Percentiles rank a stretch among this genome's conserved stretches.
phyloP scores from a whole-genome alignment of 2,329 filamentous ascomycete species.

The Pseudocercospora crystallina region DNA sequence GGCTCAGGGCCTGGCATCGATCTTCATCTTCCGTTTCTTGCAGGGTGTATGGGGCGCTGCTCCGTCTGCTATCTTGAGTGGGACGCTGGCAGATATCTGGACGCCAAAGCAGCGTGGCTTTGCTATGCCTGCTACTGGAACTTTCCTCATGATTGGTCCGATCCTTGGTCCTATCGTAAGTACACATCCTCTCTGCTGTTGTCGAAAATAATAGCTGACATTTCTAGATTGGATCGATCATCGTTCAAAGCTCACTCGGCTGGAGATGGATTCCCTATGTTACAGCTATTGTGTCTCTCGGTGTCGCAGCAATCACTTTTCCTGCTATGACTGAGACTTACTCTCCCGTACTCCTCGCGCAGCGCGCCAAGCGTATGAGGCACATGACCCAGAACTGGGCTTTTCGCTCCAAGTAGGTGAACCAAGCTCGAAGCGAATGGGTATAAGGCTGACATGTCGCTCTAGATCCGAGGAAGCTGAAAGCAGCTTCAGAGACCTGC shows the following conservation, averaged over 20 bases:
- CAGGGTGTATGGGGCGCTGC: constrained; percentile 44
- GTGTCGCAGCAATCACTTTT: constrained; percentile 41
- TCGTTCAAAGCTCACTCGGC: constrained; percentile 41
- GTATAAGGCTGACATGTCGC: no score
- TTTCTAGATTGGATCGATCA: constrained; percentile 35
- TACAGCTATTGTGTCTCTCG: constrained; percentile 41
- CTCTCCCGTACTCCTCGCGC: constrained; percentile 47
- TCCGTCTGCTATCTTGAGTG: constrained; percentile 46
- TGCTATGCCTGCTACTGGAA: constrained; percentile 63
- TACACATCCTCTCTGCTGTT: background rate
- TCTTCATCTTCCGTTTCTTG: constrained; percentile 48
- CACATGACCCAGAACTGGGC: constrained; percentile 38
- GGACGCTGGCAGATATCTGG: constrained; percentile 49
- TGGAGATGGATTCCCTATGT: constrained; percentile 47
- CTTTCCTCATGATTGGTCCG: constrained; percentile 65
- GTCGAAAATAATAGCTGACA: constrained; percentile 34
- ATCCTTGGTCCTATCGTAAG: constrained; percentile 56
- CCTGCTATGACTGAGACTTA: constrained; percentile 56
- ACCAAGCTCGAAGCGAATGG: no score
- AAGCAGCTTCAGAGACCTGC: constrained; percentile 39
- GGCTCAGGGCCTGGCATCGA: constrained; percentile 42
- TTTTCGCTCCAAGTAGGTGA: constrained; percentile 30
- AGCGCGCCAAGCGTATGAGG: constrained; percentile 32
- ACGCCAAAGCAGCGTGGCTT: constrained; percentile 41
- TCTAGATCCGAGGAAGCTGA: constrained; percentile 41